Base-by-base conservation (phyloP, 2,329 filamentous ascomycete genomes). In the Arthrobotrys sphaeroides region DNA sequence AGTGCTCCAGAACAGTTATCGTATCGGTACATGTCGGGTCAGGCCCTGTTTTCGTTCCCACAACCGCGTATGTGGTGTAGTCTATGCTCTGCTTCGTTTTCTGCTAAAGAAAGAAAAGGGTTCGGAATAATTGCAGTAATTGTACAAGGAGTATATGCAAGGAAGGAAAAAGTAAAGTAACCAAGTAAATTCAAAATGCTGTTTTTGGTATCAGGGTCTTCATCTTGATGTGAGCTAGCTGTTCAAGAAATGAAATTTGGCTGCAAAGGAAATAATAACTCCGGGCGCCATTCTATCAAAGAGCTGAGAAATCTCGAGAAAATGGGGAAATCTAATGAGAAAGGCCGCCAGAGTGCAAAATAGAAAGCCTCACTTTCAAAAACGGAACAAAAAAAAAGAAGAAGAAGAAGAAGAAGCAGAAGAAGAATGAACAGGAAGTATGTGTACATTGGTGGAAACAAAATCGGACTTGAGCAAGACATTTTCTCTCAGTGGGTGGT, bases 141-240 rank as follows among this genome's bases (percentile, higher is more conserved):
- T 69, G 61, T 75, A 75, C 72, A 75, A 43, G 72, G 67, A 64
- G 72, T 75, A 65, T 64, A 74, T 74, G 49, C 62, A 74, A 53
- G 38, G 18, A 38, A 42, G 42, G 40, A 18, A 20, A 51, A 53
- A 65, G 53, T 13, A 38, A 62, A 62, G n/a, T n/a, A n/a, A n/a
- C n/a, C n/a, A n/a, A n/a, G n/a, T n/a, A n/a, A n/a, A n/a, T n/a
- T 31, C 36, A 51, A 43, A 42, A 42, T 68, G 59, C 61, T 73
- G 57, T 76, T 65, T 70, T 65, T 65, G 59, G 64, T 76, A 77
- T 72, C 69, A 70, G 47, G 26, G 28, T 22, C 55, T 67, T 67
- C 51, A 69, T 77, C 65, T 70, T 57, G 57, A 67, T 28, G 9
- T 42, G 59, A 16, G 40, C 43, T 60, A 57, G 69, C 57, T n/a